phyloP scores from a whole-genome alignment of 2,329 filamentous ascomycete genomes.

The Tetracladium maxilliforme region DNA sequence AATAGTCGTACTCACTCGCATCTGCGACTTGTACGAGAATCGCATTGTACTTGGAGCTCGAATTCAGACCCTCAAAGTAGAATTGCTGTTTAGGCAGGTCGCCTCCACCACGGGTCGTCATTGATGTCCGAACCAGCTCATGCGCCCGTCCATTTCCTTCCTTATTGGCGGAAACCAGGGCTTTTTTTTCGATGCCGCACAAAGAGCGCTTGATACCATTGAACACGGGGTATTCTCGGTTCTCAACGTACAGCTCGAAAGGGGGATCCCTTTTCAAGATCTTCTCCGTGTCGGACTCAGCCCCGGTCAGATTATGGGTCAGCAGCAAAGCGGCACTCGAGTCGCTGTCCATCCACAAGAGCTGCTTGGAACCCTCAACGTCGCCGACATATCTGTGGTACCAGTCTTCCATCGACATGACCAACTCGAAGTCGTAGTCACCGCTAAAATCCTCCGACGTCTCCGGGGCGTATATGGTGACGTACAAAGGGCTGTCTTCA shows the following conservation, averaged over 20 bases:
- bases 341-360: slow-evolving; percentile 79
- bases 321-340: slow-evolving; percentile 63
- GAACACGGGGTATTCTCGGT: slow-evolving; percentile 41
- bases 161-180: slow-evolving; percentile 44
- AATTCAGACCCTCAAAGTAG: slow-evolving; percentile 61
- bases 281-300: slow-evolving; percentile 24
- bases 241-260: slow-evolving; percentile 67
- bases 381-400: too few species aligned
- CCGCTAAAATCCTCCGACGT: slow-evolving; percentile 36
- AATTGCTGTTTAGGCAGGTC: slow-evolving; percentile 76
- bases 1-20: too few species aligned
- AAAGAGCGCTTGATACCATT: slow-evolving; percentile 64
- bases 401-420: too few species aligned
- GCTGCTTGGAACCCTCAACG: too few species aligned
- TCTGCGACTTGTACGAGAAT: too few species aligned
- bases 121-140: slow-evolving; percentile 36
- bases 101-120: slow-evolving; percentile 53
- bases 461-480: slow-evolving; percentile 60
- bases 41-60: slow-evolving; percentile 55
- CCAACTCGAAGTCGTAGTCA: too few species aligned
- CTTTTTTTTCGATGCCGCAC: slow-evolving; percentile 59
- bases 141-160: slow-evolving; percentile 30
- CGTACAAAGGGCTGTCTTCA: slow-evolving; percentile 57
- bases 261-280: slow-evolving; percentile 44
- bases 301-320: slow-evolving; percentile 55